phyloP scores from a whole-genome alignment of 1,284 basidiomycete species.

The Cutaneotrichosporon dermatis region DNA sequence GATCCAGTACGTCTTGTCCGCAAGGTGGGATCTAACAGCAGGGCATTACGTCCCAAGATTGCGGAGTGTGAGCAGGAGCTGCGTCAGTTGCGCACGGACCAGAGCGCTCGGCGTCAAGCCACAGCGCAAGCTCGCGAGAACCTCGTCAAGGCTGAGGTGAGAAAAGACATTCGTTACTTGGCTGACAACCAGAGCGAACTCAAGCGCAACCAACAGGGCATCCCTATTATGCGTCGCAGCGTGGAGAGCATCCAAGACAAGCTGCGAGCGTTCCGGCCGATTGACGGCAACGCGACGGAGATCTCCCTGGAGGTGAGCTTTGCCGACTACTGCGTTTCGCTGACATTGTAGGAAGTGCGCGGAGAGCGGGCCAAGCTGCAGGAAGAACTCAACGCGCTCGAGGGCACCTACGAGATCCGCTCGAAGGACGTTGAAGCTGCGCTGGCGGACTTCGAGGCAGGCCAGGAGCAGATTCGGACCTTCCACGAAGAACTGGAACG shows the following conservation, averaged over 20 bases:
- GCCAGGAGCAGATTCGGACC: constrained; percentile 61
- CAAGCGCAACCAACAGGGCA: neutral
- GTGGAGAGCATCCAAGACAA: constrained; percentile 1
- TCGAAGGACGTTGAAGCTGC: neutral
- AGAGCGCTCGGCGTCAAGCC: neutral
- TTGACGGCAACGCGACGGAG: constrained; percentile 5
- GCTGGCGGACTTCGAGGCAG: constrained; percentile 52
- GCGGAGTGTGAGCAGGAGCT: neutral
- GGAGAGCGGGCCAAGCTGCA: neutral
- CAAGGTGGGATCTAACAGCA: neutral
- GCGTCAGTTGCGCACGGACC: neutral
- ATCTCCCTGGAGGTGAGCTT: constrained; percentile 2
- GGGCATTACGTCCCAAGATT: neutral
- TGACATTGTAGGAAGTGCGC: neutral
- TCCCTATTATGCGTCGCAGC: neutral
- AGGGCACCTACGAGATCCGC: neutral
- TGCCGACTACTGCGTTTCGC: no score
- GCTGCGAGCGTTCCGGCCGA: neutral
- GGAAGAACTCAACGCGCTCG: neutral
- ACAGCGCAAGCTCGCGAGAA: neutral
- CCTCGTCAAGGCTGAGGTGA: neutral
- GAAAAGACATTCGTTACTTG: neutral
- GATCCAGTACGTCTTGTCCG: constrained; percentile 24
- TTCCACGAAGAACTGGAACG: constrained; percentile 47
- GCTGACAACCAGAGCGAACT: constrained; percentile 8